These are phyloP conservation scores for Anthracocystis panici-leucophaei DNA, from an alignment of 1,284 basidiomycete species.

Conservation along the genomic window DNA sequence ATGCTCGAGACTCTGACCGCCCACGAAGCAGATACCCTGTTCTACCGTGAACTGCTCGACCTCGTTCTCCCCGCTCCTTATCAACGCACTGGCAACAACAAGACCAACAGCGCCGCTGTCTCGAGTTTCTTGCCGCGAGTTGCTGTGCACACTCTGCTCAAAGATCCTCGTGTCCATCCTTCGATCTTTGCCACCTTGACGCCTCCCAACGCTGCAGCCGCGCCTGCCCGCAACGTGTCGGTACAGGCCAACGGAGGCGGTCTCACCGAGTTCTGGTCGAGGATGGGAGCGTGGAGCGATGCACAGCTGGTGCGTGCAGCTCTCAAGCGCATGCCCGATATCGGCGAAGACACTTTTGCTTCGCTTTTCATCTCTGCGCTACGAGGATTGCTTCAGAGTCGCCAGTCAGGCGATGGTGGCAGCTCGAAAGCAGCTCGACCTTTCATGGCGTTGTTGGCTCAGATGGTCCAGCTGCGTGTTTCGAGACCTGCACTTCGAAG, in stretches of 20 bases:
- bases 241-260: constrained; percentile 14
- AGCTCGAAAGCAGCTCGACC: constrained; percentile 11
- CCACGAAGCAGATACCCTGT: constrained; percentile 24
- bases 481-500: constrained; percentile 42
- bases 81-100: constrained; percentile 14
- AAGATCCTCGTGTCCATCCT: constrained; percentile 23
- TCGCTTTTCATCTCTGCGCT: constrained; percentile 23
- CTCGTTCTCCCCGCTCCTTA: constrained; percentile 25
- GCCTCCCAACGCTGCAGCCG: not conserved
- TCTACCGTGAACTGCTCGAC: constrained; percentile 32
- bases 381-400: constrained; percentile 25
- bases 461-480: constrained; percentile 28
- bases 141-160: constrained; percentile 26
- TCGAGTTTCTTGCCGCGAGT: constrained; percentile 10
- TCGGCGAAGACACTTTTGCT: constrained; percentile 35
- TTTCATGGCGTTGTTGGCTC: constrained; percentile 19
- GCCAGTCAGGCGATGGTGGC: constrained; percentile 2
- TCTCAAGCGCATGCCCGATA: constrained; percentile 26
- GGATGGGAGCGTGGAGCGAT: constrained; percentile 29
- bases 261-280: constrained; percentile 33
- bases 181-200: constrained; percentile 33
- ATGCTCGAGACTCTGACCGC: constrained; percentile 40
- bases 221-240: constrained; percentile 5
- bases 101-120: constrained; percentile 10
- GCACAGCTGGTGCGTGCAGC: constrained; percentile 26